Evolutionary conservation across 768 basidiomycete genomes (phyloP).

Genomic region (Gyrodon lividus): DNA sequence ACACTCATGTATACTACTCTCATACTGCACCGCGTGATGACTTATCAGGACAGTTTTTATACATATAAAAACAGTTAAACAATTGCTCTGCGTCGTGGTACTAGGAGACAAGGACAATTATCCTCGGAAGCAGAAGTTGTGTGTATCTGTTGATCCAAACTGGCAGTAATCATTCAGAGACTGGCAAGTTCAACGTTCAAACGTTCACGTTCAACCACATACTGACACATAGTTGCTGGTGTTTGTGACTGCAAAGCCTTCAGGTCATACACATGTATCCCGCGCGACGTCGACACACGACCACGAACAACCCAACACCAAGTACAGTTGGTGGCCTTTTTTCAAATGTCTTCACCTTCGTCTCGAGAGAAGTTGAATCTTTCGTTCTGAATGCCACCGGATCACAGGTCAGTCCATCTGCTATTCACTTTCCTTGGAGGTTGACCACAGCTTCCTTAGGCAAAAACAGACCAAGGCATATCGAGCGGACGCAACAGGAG

Average conservation of each 20-base stretch:
- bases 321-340: conserved; percentile 41
- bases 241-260: background rate
- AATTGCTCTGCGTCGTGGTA: no score
- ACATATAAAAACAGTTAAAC: background rate
- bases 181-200: no score
- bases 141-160: conserved; percentile 10
- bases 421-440: background rate
- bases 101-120: background rate
- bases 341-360: conserved; percentile 65
- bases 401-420: conserved; percentile 15
- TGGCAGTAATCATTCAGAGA: no score
- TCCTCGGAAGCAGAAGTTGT: conserved; percentile 14
- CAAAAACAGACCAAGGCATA: conserved; percentile 4
- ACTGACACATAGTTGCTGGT: background rate
- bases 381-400: conserved; percentile 68
- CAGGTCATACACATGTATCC: conserved; percentile 6
- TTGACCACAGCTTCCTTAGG: conserved; percentile 15
- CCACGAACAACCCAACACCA: background rate
- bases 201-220: background rate
- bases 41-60: background rate
- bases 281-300: conserved; percentile 3
- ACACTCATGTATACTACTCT: background rate
- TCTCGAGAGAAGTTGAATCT: conserved; percentile 68
- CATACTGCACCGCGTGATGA: background rate
- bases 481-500: conserved; percentile 13